Evolutionary conservation across 306 rosid species (phyloP).

Genomic region (Medicago arabica): DNA sequence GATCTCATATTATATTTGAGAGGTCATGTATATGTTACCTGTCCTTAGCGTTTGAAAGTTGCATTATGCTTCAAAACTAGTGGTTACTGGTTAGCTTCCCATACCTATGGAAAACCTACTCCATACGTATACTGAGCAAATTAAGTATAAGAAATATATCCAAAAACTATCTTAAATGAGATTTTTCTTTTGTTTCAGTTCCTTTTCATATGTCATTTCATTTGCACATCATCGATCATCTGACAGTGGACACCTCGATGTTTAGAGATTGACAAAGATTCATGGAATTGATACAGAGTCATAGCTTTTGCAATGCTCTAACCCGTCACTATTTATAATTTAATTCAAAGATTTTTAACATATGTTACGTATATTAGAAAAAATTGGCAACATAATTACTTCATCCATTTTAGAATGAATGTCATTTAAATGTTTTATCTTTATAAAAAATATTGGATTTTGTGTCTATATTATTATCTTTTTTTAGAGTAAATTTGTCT

Average conservation of each 20-base stretch:
- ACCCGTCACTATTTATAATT: too few species aligned
- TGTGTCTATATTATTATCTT: too few species aligned
- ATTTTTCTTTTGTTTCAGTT: background rate
- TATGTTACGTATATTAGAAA: too few species aligned
- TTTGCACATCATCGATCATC: background rate
- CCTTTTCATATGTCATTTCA: background rate
- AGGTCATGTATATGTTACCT: background rate
- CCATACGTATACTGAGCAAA: background rate
- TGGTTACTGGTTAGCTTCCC: background rate
- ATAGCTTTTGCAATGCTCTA: background rate
- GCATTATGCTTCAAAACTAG: constrained; percentile 7
- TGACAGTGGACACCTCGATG: background rate
- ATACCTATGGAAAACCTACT: background rate
- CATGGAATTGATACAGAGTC: background rate
- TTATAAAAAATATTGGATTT: too few species aligned
- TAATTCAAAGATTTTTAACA: too few species aligned
- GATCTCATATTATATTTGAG: background rate
- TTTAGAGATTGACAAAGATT: background rate
- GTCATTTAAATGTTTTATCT: too few species aligned
- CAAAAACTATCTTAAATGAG: background rate
- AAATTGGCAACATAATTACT: too few species aligned
- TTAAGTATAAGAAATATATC: background rate
- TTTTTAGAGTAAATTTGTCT: too few species aligned
- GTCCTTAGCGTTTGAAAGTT: constrained; percentile 39
- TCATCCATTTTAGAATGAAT: too few species aligned